Evolutionary conservation across 1,139 yeast species (phyloP), one percentile per base, ranked within the genome.

Genomic region (Suhomyces bolitotheri): DNA sequence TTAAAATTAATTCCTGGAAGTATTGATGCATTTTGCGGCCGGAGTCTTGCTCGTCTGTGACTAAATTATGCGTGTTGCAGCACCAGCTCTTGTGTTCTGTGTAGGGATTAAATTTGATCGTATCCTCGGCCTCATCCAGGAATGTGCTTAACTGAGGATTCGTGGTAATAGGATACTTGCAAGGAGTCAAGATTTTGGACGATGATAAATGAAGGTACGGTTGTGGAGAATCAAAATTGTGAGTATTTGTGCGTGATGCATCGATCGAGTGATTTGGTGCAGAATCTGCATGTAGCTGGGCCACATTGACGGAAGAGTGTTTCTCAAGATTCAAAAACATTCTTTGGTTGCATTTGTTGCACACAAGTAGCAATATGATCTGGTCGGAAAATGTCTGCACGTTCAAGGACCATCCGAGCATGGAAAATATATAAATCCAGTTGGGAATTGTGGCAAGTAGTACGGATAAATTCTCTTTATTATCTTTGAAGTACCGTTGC

Each of bases 11-110:
- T 7, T 53, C 43, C n/a, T 47, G 46, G 16, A 65, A 48, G 43
- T 67, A 67, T 9, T 53, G 50, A 13, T 40, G 38, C 14, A 44
- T 44, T 20, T 25, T 29, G 8, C 27, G 11, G 12, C 13, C 24
- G 2, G 33, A 17, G 5, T 28, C 22, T 3, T 19, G n/a, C 6
- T 36, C 43, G 9, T 35, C 41, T 11, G 37, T 50, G 5, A 42
- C 51, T 41, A 56, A 45, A 20, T 40, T 33, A 29, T 41, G 43
- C 7, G 43, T 34, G 20, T 46, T 47, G 30, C 60, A 46, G 46
- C 76, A 70, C 73, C 73, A 70, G 1, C 40, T 40, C 33, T 66
- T 64, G 44, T 70, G 75, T 17, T 64, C 64, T 1, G 36, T 33
- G 4, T 41, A 34, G 1, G 64, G 52, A 37, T 64, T 58, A 13